Evolutionary conservation across 2,329 filamentous ascomycete species (phyloP), one percentile per base, ranked within the genome.

Genomic region (Trichoderma guizhouense): DNA sequence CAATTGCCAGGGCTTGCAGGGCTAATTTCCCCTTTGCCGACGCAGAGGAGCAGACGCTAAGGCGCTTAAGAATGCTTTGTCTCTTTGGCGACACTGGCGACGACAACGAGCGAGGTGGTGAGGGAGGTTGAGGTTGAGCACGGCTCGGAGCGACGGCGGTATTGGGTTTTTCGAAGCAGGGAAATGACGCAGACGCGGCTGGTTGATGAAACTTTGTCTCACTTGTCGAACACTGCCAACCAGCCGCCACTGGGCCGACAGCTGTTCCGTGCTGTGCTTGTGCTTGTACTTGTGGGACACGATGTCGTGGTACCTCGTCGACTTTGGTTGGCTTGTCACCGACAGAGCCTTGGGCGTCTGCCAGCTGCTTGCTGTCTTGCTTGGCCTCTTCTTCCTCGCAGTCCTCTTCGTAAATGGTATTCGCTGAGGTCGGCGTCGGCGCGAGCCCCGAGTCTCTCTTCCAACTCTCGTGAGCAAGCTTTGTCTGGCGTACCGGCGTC

Each of bases 391-490:
- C 81, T 63, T 83, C 80, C 72, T 84, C 81, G 69, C 79, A 80
- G 75, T 82, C 79, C 73, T 83, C 79, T 71, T 85, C 84, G 71
- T 79, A 81, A 77, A 81, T 81, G 18, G 79, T 79, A 15, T 76
- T 76, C 18, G 78, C 75, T 28, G 75, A 75, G 1, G 73, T 73
- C 14, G 77, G 76, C 30, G 84, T 85, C 14, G 84, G 82, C 65
- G 85, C 84, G 66, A 87, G 83, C 8, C 84, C 86, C 28, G 87
- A 90, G 75, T 90, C 87, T 72, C 88, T 83, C 79, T 87, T 90
- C 78, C 82, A 83, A 72, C 82, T 81, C 72, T 85, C 82, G 15
- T 79, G 75, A 57, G 75, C 74, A 28, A 79, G 76, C 14, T 79
- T 74, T 26, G 73, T 69, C 24, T 73, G 69, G 11, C 77, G 36